Evolutionary conservation across 371 early-diverging fungal species (phyloP).

Genomic region (Apophysomyces ossiformis): DNA sequence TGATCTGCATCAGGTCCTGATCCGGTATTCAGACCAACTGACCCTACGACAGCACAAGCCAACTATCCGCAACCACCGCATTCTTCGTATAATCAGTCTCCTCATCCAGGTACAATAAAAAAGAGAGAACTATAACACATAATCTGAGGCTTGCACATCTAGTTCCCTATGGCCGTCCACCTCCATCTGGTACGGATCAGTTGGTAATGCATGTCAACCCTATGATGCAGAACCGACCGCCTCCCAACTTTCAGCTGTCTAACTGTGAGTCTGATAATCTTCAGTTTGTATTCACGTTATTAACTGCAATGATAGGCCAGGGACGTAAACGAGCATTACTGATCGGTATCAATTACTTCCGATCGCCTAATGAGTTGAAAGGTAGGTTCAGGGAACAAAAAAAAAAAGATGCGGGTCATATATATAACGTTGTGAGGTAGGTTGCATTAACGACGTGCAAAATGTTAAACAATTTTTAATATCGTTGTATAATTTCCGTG

Average conservation of each 20-base stretch:
- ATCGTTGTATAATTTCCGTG: constrained; percentile 66
- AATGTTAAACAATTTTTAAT: constrained; percentile 81
- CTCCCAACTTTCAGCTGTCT: constrained; percentile 63
- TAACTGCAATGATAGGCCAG: constrained; percentile 24
- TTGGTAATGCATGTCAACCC: constrained; percentile 29
- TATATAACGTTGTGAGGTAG: constrained; percentile 22
- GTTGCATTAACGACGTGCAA: constrained; percentile 93
- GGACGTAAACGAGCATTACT: constrained; percentile 83
- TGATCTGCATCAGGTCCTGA: constrained; percentile 22
- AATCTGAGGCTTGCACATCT: neutral
- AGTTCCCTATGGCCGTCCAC: constrained; percentile 18
- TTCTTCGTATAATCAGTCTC: constrained; percentile 25
- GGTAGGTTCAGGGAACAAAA: constrained; percentile 27
- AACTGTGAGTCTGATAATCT: constrained; percentile 53
- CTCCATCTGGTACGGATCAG: neutral
- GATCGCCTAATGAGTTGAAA: constrained; percentile 64
- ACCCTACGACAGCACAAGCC: constrained; percentile 21
- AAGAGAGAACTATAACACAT: neutral
- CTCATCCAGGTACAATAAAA: constrained; percentile 25
- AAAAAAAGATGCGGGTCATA: no score
- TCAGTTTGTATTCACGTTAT: neutral
- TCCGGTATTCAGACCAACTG: constrained; percentile 28
- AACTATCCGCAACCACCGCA: constrained; percentile 34
- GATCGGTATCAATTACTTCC: constrained; percentile 92
- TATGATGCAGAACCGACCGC: constrained; percentile 22